Evolutionary conservation across 2,329 filamentous ascomycete species (phyloP).

Genomic region (Pseudonectria buxi): DNA sequence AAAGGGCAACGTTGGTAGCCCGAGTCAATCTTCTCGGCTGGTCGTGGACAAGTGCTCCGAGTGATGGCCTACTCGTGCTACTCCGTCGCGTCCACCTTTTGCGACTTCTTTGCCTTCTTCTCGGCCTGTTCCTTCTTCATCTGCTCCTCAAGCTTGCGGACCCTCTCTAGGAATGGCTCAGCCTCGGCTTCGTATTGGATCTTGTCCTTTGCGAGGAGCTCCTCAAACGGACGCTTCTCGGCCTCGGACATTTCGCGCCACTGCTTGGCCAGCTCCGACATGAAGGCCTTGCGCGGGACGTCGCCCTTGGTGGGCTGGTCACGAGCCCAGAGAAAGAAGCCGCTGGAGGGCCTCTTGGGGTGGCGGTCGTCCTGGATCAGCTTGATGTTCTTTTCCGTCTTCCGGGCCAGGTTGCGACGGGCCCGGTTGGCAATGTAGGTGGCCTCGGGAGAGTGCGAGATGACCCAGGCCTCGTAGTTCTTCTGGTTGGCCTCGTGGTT

Average conservation of each 20-base stretch:
- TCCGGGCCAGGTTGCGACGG: conserved; percentile 35
- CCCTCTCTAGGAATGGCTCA: conserved; percentile 22
- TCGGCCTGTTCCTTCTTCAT: conserved; percentile 18
- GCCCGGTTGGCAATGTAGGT: conserved; percentile 42
- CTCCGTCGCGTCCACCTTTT: conserved; percentile 6
- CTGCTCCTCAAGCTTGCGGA: conserved; percentile 23
- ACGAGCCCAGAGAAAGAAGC: conserved; percentile 22
- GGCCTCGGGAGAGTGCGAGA: conserved; percentile 30
- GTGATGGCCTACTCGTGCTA: neutral
- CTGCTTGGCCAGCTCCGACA: conserved; percentile 23
- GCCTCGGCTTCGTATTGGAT: conserved; percentile 13
- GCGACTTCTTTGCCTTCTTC: conserved; percentile 10
- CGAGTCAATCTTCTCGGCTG: too few relatives aligned
- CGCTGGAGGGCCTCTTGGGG: conserved; percentile 31
- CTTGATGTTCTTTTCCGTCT: conserved; percentile 19
- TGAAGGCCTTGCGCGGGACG: conserved; percentile 8
- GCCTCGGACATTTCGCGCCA: conserved; percentile 38
- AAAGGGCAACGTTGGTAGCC: too few relatives aligned
- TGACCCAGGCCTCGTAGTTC: conserved; percentile 42
- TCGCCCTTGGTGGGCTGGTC: conserved; percentile 7
- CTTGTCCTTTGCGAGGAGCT: conserved; percentile 17
- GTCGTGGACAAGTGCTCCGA: too few relatives aligned
- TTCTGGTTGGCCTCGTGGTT: conserved; percentile 37
- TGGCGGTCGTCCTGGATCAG: conserved; percentile 40
- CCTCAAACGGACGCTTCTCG: conserved; percentile 36